Percentiles rank a stretch among this genome's conserved stretches.
Evolutionary conservation across 73 alveolate genomes (phyloP).

Genomic region (Uronychia setigera): DNA sequence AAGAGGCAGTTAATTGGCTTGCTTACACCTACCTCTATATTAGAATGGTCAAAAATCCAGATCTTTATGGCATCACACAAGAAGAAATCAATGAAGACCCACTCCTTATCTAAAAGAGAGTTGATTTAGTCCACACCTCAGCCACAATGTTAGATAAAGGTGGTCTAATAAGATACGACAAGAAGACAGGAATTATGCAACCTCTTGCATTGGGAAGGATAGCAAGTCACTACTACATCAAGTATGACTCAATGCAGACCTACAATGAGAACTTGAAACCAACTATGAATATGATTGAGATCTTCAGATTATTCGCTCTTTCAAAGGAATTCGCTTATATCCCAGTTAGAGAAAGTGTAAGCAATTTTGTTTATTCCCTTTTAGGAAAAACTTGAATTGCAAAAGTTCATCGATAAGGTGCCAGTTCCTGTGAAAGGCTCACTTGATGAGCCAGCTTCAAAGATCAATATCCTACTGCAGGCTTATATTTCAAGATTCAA

Average conservation of each 20-base stretch:
- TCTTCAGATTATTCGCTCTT: conserved; percentile 96
- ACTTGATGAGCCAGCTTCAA: conserved; percentile 97
- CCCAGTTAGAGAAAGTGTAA: conserved; percentile 98
- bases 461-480: conserved; percentile 97
- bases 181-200: conserved; percentile 83
- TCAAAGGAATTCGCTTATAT: conserved; percentile 98
- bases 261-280: conserved; percentile 97
- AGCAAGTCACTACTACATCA: conserved; percentile 97
- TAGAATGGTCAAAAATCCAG: conserved; percentile 92
- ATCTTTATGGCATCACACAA: conserved; percentile 88
- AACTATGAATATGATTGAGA: conserved; percentile 97
- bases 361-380: background rate
- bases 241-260: conserved; percentile 95
- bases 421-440: conserved; percentile 99
- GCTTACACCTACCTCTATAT: conserved; percentile 97
- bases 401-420: conserved; percentile 91
- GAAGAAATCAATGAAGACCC: conserved; percentile 90
- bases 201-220: conserved; percentile 97
- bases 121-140: conserved; percentile 93
- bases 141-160: conserved; percentile 89
- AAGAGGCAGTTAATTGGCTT: conserved; percentile 99
- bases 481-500: conserved; percentile 97
- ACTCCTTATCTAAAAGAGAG: conserved; percentile 86
- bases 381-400: conserved; percentile 90
- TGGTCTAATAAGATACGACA: conserved; percentile 88